Conservation (phyloP, 2,329 filamentous ascomycete species). For the Nothomitra cinnamomea region DNA sequence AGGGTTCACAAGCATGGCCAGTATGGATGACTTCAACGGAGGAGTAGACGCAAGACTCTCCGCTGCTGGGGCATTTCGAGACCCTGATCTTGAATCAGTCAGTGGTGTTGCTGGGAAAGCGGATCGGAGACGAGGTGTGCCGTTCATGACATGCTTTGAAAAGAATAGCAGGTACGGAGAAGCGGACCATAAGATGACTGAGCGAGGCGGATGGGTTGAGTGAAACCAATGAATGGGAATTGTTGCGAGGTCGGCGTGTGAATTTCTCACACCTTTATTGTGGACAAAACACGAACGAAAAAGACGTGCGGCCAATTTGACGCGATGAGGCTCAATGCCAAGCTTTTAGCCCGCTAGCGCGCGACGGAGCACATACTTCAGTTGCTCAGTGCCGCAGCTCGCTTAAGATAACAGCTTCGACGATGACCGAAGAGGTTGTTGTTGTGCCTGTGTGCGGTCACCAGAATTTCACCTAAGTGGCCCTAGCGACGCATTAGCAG, state of each 20-base stretch:
- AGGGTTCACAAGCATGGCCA: background rate
- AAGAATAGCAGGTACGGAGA: background rate
- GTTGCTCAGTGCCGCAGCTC: no score
- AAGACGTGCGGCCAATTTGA: background rate
- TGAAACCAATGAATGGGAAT: background rate
- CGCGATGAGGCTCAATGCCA: constrained; percentile 4
- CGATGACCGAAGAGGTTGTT: no score
- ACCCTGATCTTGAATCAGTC: constrained; percentile 21
- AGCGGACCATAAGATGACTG: background rate
- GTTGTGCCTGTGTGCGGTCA: no score
- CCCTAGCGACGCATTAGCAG: background rate
- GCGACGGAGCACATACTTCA: background rate
- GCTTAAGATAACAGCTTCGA: no score
- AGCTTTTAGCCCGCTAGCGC: background rate
- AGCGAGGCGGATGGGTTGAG: background rate
- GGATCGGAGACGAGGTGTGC: constrained; percentile 66
- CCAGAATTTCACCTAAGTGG: background rate
- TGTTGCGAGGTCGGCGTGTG: background rate
- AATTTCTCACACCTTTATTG: background rate
- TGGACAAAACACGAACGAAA: background rate
- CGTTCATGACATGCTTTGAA: constrained; percentile 53
- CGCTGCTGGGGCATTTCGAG: background rate
- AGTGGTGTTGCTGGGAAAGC: constrained; percentile 63
- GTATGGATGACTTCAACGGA: background rate
- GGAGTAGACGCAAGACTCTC: background rate